A percentile compares a stretch with the other conserved stretches of the same genome.
These are phyloP conservation scores for Blepharisma stoltei DNA, from an alignment of 73 alveolate species.

Conservation along the genomic window DNA sequence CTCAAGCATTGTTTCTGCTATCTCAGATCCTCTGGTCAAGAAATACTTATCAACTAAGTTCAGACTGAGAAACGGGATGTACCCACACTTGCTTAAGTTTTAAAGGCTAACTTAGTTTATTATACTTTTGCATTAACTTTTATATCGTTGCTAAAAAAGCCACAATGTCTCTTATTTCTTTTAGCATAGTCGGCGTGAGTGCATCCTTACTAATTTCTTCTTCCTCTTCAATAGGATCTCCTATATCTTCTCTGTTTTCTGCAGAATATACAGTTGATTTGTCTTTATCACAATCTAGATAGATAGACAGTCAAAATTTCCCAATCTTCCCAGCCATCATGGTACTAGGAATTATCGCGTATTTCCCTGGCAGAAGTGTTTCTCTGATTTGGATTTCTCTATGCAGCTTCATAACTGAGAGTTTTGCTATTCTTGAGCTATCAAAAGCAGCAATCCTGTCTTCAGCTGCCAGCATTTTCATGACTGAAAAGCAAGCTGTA, in stretches of 20 bases:
- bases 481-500: constrained; percentile 28
- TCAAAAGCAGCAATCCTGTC: constrained; percentile 36
- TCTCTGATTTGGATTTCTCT: constrained; percentile 43
- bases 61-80: too few species aligned
- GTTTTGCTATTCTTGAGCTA: constrained; percentile 29
- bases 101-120: too few species aligned
- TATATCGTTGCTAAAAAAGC: too few species aligned
- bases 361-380: constrained; percentile 2
- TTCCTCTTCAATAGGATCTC: constrained; percentile 30
- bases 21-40: too few species aligned
- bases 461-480: constrained; percentile 32
- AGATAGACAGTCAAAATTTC: constrained; percentile 4
- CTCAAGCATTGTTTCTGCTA: too few species aligned
- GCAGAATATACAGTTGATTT: background rate
- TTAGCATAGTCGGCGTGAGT: background rate
- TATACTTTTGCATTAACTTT: too few species aligned
- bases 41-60: too few species aligned
- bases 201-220: constrained; percentile 21
- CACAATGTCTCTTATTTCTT: background rate
- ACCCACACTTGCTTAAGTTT: too few species aligned
- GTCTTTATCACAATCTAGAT: constrained; percentile 3
- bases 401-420: constrained; percentile 42
- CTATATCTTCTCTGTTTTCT: background rate
- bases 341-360: constrained; percentile 28
- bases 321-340: constrained; percentile 16